A percentile compares a stretch with the other conserved stretches of the same genome.
These are phyloP conservation scores for Leccinum subtestaceum DNA, from an alignment of 768 basidiomycete species.

Conservation along the genomic window DNA sequence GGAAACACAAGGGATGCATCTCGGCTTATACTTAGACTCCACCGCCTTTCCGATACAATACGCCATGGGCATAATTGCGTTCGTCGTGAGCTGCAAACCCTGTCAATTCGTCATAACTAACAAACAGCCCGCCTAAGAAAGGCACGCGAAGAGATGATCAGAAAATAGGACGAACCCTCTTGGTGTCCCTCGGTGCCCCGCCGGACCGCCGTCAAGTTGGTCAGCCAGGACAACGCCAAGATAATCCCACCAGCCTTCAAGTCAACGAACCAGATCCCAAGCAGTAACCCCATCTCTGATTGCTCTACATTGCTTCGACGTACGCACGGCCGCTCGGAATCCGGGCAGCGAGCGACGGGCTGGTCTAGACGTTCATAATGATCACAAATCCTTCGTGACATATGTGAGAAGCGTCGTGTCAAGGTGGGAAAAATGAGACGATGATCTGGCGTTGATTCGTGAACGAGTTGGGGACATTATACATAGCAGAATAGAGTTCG, in stretches of 20 bases:
- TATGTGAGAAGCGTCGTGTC: slow-evolving; percentile 70
- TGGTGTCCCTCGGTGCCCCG: slow-evolving; percentile 42
- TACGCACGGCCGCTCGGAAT: slow-evolving; percentile 61
- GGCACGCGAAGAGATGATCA: not conserved
- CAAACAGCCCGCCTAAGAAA: not conserved
- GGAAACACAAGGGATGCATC: slow-evolving; percentile 35
- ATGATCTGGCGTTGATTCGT: slow-evolving; percentile 68
- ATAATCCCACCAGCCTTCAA: slow-evolving; percentile 55
- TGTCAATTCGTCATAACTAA: not conserved
- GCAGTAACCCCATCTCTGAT: slow-evolving; percentile 65
- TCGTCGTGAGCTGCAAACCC: slow-evolving; percentile 33
- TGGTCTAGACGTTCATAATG: slow-evolving; percentile 68
- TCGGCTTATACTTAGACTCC: slow-evolving; percentile 25
- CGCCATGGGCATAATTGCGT: slow-evolving; percentile 70
- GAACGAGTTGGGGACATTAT: slow-evolving; percentile 64
- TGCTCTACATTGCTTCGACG: slow-evolving; percentile 54
- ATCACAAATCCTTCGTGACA: slow-evolving; percentile 59
- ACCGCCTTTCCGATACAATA: slow-evolving; percentile 67
- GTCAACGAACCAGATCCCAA: slow-evolving; percentile 38
- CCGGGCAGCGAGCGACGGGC: slow-evolving; percentile 55
- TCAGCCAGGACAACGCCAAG: slow-evolving; percentile 62
- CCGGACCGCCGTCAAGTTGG: slow-evolving; percentile 52
- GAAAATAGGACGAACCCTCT: slow-evolving; percentile 47
- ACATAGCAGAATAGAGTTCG: slow-evolving; percentile 59
- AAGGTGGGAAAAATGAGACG: slow-evolving; percentile 53